A percentile compares a stretch with the other conserved stretches of the same genome.
Evolutionary conservation across 352 stramenopile genomes (phyloP).

Genomic region (Thalassiosira livingstoniorum): DNA sequence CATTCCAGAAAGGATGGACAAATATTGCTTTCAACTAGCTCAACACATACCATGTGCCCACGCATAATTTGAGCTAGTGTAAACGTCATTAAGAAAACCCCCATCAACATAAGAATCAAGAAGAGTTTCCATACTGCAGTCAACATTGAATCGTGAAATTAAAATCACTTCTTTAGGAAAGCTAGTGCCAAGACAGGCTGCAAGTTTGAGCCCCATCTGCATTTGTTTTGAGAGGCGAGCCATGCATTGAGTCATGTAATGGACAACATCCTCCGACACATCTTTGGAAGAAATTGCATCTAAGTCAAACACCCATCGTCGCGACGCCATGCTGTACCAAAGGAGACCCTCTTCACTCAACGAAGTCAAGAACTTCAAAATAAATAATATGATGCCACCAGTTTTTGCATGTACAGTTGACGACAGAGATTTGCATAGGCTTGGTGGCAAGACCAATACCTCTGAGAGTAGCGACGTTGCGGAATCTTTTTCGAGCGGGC

Average conservation of each 20-base stretch:
- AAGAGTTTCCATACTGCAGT: background rate
- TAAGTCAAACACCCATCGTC: slow-evolving; percentile 20
- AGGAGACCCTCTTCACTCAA: slow-evolving; percentile 33
- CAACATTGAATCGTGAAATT: background rate
- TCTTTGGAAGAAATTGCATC: slow-evolving; percentile 8
- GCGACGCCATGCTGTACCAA: slow-evolving; percentile 8
- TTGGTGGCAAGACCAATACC: slow-evolving; percentile 17
- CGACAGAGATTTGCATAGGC: slow-evolving; percentile 15
- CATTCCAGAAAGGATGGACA: too few species aligned
- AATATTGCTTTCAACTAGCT: too few species aligned
- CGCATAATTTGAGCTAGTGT: slow-evolving; percentile 6
- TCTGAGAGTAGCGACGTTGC: too few species aligned
- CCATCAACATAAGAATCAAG: slow-evolving; percentile 9
- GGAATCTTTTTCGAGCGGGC: slow-evolving; percentile 30
- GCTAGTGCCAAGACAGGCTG: slow-evolving; percentile 21
- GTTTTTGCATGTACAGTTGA: slow-evolving; percentile 28
- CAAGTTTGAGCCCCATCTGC: slow-evolving; percentile 19
- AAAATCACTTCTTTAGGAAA: background rate
- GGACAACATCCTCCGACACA: slow-evolving; percentile 1
- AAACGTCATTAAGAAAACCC: slow-evolving; percentile 29
- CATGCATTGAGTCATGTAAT: slow-evolving; percentile 27
- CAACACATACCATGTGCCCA: slow-evolving; percentile 47
- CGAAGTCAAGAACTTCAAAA: slow-evolving; percentile 25
- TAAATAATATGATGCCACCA: slow-evolving; percentile 20
- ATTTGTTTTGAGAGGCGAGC: background rate